These are phyloP conservation scores for Hymenoscyphus occultus DNA, from an alignment of 2,329 filamentous ascomycete genomes.

Conservation along the genomic window DNA sequence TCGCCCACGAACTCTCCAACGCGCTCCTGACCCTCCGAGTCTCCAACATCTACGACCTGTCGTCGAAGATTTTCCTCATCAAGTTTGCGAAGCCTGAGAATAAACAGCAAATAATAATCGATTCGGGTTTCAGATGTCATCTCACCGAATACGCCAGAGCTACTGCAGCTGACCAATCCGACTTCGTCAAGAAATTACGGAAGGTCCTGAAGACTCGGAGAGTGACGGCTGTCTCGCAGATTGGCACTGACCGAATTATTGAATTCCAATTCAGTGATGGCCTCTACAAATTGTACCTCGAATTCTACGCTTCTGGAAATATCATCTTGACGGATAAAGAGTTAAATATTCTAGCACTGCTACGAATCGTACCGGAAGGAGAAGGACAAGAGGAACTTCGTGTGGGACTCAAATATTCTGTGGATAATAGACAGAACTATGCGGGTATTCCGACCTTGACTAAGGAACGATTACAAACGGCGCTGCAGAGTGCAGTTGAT, in stretches of 20 bases:
- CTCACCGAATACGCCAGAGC: slow-evolving; percentile 87
- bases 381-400: slow-evolving; percentile 81
- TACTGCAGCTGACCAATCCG: slow-evolving; percentile 77
- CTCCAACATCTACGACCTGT: slow-evolving; percentile 93
- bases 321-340: slow-evolving; percentile 87
- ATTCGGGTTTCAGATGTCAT: slow-evolving; percentile 94
- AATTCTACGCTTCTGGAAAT: slow-evolving; percentile 96
- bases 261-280: slow-evolving; percentile 93
- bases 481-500: slow-evolving; percentile 63
- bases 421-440: slow-evolving; percentile 83
- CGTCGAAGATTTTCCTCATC: slow-evolving; percentile 89
- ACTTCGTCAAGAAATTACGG: slow-evolving; percentile 79
- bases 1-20: slow-evolving; percentile 85
- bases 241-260: slow-evolving; percentile 90
- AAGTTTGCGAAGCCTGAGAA: slow-evolving; percentile 90
- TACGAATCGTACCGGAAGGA: slow-evolving; percentile 76
- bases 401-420: slow-evolving; percentile 72
- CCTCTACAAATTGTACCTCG: slow-evolving; percentile 79
- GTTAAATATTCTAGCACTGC: slow-evolving; percentile 74
- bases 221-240: slow-evolving; percentile 75
- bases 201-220: slow-evolving; percentile 86
- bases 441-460: slow-evolving; percentile 72
- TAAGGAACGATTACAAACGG: slow-evolving; percentile 65
- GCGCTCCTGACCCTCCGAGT: slow-evolving; percentile 76
- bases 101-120: slow-evolving; percentile 86